Conservation (phyloP, 78 protist genomes). For the Chrysochromulina parva region DNA sequence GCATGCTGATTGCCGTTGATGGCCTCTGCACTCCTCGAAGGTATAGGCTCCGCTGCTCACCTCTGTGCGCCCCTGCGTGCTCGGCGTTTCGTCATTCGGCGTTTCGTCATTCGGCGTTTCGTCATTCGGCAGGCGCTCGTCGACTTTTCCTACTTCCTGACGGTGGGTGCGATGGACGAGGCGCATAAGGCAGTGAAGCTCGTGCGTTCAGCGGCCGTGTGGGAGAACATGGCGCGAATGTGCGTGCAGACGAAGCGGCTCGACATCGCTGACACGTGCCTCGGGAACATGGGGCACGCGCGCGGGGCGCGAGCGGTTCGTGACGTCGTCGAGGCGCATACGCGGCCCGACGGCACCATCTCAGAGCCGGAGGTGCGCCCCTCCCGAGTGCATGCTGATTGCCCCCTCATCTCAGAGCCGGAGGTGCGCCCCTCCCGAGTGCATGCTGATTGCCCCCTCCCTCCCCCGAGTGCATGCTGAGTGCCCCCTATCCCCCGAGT, state of each 20-base stretch:
- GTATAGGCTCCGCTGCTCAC: too few relatives aligned
- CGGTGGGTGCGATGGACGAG: conserved; percentile 84
- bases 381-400: too few relatives aligned
- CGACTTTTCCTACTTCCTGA: conserved; percentile 63
- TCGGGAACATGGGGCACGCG: conserved; percentile 71
- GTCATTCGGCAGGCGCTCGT: conserved; percentile 50
- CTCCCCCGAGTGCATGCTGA: too few relatives aligned
- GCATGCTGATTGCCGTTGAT: too few relatives aligned
- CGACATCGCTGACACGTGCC: conserved; percentile 81
- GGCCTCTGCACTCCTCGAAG: too few relatives aligned
- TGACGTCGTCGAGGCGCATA: not conserved
- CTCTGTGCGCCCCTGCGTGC: too few relatives aligned
- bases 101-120: too few relatives aligned
- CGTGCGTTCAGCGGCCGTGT: conserved; percentile 56
- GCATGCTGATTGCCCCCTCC: too few relatives aligned
- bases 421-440: not conserved
- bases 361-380: not conserved
- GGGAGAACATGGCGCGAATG: conserved; percentile 82
- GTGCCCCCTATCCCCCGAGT: too few relatives aligned
- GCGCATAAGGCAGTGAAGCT: conserved; percentile 63
- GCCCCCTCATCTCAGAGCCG: not conserved
- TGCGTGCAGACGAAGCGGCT: conserved; percentile 66
- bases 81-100: too few relatives aligned
- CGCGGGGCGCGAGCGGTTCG: conserved; percentile 41
- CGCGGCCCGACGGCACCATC: too few relatives aligned